These are phyloP conservation scores for Penicillium taxi DNA, from an alignment of 495 filamentous ascomycete species.

Conservation along the genomic window DNA sequence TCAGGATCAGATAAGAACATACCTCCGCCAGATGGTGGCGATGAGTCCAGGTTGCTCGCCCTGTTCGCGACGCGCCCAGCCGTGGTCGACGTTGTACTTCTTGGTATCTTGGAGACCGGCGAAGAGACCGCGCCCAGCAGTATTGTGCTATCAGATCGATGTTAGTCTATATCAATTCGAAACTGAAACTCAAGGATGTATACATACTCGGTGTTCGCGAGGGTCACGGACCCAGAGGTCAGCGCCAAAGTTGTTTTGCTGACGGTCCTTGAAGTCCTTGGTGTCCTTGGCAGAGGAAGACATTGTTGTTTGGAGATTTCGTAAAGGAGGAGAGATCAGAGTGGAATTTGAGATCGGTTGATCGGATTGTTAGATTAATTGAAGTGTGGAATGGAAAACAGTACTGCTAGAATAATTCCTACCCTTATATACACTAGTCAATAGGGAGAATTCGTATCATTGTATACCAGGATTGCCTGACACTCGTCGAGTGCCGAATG, in stretches of 20 bases:
- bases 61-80: constrained; percentile 29
- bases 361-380: too few species aligned
- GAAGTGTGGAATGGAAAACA: too few species aligned
- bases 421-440: too few species aligned
- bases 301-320: too few species aligned
- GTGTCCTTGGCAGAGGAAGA: too few species aligned
- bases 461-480: too few species aligned
- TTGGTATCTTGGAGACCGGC: constrained; percentile 40
- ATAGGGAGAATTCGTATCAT: too few species aligned
- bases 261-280: too few species aligned
- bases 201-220: constrained; percentile 20
- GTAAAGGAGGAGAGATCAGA: too few species aligned
- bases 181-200: background rate
- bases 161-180: background rate
- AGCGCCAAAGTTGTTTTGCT: constrained; percentile 36
- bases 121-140: constrained; percentile 37
- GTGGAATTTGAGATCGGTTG: too few species aligned
- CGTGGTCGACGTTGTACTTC: constrained; percentile 36
- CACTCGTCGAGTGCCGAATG: too few species aligned
- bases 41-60: constrained; percentile 10
- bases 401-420: too few species aligned
- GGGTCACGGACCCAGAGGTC: constrained; percentile 31
- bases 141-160: constrained; percentile 19
- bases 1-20: background rate
- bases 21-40: constrained; percentile 14